Evolutionary conservation across 805 yeast genomes (phyloP).

Genomic region (Starmerella riodocensis): DNA sequence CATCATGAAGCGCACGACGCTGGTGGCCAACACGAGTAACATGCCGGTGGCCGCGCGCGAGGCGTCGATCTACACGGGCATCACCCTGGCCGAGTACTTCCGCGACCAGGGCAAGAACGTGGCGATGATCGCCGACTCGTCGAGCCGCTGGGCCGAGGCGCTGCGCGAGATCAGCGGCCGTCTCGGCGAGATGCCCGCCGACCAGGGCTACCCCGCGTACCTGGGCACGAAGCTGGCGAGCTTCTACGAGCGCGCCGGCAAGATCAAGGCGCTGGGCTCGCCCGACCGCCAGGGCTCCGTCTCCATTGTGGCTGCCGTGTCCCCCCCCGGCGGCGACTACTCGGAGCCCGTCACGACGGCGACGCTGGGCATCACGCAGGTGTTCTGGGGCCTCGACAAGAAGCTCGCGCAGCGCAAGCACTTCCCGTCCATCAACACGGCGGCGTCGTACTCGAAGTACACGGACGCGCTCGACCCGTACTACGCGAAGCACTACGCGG

Average conservation of each 20-base stretch:
- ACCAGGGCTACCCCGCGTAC: slow-evolving; percentile 99
- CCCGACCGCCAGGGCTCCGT: slow-evolving; percentile 96
- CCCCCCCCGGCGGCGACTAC: slow-evolving; percentile 99
- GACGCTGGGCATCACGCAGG: slow-evolving; percentile 98
- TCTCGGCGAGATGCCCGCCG: slow-evolving; percentile 99
- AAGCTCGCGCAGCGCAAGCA: slow-evolving; percentile 99
- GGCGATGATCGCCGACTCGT: slow-evolving; percentile 98
- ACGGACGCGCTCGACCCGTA: slow-evolving; percentile 73
- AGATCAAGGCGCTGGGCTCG: slow-evolving; percentile 85
- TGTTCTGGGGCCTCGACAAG: slow-evolving; percentile 99
- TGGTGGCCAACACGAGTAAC: slow-evolving; percentile 96
- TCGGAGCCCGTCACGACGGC: slow-evolving; percentile 99
- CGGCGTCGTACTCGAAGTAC: slow-evolving; percentile 93
- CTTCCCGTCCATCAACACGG: slow-evolving; percentile 96
- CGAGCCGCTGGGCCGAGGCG: slow-evolving; percentile 99
- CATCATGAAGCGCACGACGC: slow-evolving; percentile 97
- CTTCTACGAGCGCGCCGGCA: slow-evolving; percentile 99
- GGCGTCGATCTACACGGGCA: slow-evolving; percentile 98
- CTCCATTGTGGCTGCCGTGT: slow-evolving; percentile 98
- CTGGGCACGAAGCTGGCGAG: slow-evolving; percentile 98
- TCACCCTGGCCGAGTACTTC: slow-evolving; percentile 95
- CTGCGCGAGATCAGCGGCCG: slow-evolving; percentile 99
- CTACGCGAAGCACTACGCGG: slow-evolving; percentile 78
- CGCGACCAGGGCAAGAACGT: slow-evolving; percentile 99
- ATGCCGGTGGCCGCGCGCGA: slow-evolving; percentile 99